phyloP scores from a whole-genome alignment of 2,329 filamentous ascomycete species.

The Penicillium brasilianum region DNA sequence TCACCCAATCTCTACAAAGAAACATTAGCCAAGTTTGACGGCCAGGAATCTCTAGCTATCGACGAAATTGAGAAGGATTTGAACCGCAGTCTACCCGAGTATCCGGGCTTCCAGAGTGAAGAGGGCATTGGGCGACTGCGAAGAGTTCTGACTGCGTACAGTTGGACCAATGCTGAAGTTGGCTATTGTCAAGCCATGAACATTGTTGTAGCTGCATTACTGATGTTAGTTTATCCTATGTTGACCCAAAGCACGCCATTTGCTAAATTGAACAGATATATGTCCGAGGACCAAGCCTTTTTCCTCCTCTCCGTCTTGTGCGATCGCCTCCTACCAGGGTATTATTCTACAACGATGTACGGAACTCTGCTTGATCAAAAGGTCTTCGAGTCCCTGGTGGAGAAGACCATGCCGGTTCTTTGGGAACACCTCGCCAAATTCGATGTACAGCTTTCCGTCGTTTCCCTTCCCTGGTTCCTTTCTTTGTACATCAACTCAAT shows the following conservation, averaged over 20 bases:
- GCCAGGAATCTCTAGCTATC: conserved; percentile 89
- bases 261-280: conserved; percentile 66
- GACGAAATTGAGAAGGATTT: conserved; percentile 99
- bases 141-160: conserved; percentile 93
- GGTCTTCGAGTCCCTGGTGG: conserved; percentile 96
- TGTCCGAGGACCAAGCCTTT: conserved; percentile 95
- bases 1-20: conserved; percentile 83
- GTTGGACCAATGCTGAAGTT: conserved; percentile 93
- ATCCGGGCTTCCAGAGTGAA: conserved; percentile 94
- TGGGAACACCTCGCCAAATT: conserved; percentile 98
- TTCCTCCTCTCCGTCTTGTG: conserved; percentile 90
- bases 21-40: conserved; percentile 80
- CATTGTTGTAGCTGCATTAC: conserved; percentile 94
- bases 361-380: conserved; percentile 95
- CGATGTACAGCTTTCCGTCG: conserved; percentile 95
- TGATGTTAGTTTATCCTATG: conserved; percentile 67
- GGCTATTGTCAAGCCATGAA: conserved; percentile 99
- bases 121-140: conserved; percentile 90
- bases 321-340: conserved; percentile 89
- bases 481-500: conserved; percentile 99
- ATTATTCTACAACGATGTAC: conserved; percentile 99
- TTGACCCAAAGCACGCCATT: not conserved
- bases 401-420: conserved; percentile 96
- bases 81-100: conserved; percentile 94
- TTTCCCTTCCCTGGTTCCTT: conserved; percentile 96